Base-by-base conservation (phyloP, 2,329 filamentous ascomycete genomes). In the Septoria linicola region DNA sequence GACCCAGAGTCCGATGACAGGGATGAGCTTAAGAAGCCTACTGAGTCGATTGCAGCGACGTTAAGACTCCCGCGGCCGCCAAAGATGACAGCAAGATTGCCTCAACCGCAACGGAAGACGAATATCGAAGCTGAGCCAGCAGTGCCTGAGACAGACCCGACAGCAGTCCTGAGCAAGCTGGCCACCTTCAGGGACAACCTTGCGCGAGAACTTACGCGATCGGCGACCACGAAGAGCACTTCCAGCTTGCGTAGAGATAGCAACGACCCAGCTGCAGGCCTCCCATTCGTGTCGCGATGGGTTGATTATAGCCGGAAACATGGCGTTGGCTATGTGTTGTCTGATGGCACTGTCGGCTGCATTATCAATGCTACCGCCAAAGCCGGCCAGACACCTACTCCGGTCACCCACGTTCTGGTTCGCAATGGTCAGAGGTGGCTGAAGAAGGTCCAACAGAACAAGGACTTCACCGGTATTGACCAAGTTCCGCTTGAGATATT, bases 261-360 rank as follows among this genome's bases (percentile, higher is more conserved):
- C 16, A 53, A 70, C 63, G 57, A 70, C 65, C 54, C 63, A 63
- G 3, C 64, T 59, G 10, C 66, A 61, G 39, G 49, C 73, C 79
- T 65, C 65, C 83, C 55, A 69, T 85, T 66, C 78, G 85, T 65
- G 72, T 83, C 65, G 8, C 89, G 91, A 66, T 93, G 88, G 88
- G 88, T 93, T 5, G 88, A 93, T 67, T 93, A 93, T 68, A 89
- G 87, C 53, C 89, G 90, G 70, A 90, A 90, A 67, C 89, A 90
- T 67, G 88, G 88, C 10, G 78, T 93, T 13, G 88, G 88, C 30
- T 93, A 92, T 64, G 89, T 92, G 51, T 74, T 93, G 47, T 88
- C 88, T 55, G 87, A 92, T 59, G 88, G 88, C 23, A 89, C 84
- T 55, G 84, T 91, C 16, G 88, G 88, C 13, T 90, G 86, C 35